phyloP scores from a whole-genome alignment of 495 filamentous ascomycete species.

The Podospora bellae-mahoneyi region DNA sequence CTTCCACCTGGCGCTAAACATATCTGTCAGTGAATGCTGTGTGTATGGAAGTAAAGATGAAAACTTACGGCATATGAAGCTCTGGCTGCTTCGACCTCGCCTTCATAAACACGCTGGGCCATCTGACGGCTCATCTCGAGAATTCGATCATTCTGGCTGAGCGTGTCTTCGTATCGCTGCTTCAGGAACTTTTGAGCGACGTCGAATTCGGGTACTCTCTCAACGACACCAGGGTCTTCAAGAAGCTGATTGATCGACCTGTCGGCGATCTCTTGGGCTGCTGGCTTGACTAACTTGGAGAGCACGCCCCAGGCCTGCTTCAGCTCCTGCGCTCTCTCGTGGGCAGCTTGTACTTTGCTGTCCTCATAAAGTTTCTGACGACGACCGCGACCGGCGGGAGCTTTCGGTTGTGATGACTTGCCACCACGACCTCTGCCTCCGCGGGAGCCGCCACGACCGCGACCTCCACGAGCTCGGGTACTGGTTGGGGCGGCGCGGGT shows the following conservation, averaged over 20 bases:
- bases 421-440: slow-evolving; percentile 28
- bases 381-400: slow-evolving; percentile 38
- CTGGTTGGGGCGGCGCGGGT: slow-evolving; percentile 17
- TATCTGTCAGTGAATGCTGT: slow-evolving; percentile 7
- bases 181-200: slow-evolving; percentile 32
- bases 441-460: slow-evolving; percentile 27
- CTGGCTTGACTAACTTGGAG: slow-evolving; percentile 40
- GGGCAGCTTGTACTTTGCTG: slow-evolving; percentile 40
- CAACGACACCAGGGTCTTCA: slow-evolving; percentile 30
- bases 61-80: slow-evolving; percentile 24
- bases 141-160: slow-evolving; percentile 24
- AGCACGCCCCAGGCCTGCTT: slow-evolving; percentile 39
- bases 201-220: slow-evolving; percentile 34
- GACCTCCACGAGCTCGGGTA: slow-evolving; percentile 23
- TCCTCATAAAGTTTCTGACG: slow-evolving; percentile 44
- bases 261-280: slow-evolving; percentile 43
- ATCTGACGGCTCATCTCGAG: slow-evolving; percentile 20
- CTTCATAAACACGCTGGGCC: slow-evolving; percentile 22
- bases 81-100: slow-evolving; percentile 14
- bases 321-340: slow-evolving; percentile 44
- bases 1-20: slow-evolving; percentile 25
- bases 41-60: background rate
- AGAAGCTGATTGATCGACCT: slow-evolving; percentile 35
- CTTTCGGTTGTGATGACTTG: slow-evolving; percentile 35
- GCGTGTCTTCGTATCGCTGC: slow-evolving; percentile 26